Conservation (phyloP, 768 basidiomycete species). For the Psilocybe azurescens region DNA sequence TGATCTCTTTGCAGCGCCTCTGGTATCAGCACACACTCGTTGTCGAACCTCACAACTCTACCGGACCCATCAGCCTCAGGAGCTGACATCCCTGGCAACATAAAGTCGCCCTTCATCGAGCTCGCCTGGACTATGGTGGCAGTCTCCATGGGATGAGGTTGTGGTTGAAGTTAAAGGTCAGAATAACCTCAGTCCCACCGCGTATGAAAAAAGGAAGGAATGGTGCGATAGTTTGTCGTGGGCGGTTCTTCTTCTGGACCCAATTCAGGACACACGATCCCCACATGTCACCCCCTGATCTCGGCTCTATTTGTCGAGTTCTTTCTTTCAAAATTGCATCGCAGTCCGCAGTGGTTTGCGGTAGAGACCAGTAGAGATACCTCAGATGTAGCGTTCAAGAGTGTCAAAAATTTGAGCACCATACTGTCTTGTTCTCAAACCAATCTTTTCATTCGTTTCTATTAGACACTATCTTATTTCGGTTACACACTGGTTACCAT, state of each 20-base stretch:
- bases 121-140: slow-evolving; percentile 13
- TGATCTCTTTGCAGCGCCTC: slow-evolving; percentile 45
- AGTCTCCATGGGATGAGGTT: slow-evolving; percentile 7
- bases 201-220: slow-evolving; percentile 12
- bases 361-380: neutral
- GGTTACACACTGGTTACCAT: neutral
- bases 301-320: neutral
- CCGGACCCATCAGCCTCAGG: slow-evolving; percentile 16
- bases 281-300: slow-evolving; percentile 12
- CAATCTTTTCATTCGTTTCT: no score
- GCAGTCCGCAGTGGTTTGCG: neutral
- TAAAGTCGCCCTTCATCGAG: slow-evolving; percentile 16
- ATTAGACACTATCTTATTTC: no score
- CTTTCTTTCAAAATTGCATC: neutral
- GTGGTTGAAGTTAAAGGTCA: slow-evolving; percentile 5
- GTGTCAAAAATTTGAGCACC: no score
- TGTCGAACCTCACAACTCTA: slow-evolving; percentile 72
- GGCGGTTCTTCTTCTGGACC: slow-evolving; percentile 4
- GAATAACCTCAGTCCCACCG: neutral
- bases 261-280: slow-evolving; percentile 2
- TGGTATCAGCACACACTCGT: slow-evolving; percentile 78
- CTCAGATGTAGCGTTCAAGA: neutral
- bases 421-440: no score
- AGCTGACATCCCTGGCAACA: slow-evolving; percentile 25
- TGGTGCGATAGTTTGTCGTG: slow-evolving; percentile 18